Conservation (phyloP, 345 rosid species). For the Hibiscus trionum region DNA sequence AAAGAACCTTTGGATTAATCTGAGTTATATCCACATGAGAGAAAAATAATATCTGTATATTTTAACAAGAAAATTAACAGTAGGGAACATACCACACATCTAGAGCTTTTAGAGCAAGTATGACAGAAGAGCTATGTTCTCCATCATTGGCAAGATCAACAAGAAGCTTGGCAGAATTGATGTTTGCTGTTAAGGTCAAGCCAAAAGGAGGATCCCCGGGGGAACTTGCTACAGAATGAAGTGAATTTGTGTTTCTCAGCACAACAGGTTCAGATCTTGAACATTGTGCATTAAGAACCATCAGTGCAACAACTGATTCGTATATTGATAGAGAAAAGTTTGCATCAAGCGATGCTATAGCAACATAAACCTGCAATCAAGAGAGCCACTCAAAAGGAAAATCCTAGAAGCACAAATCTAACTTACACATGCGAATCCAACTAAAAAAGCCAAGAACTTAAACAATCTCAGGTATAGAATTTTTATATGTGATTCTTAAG, state of each 20-base stretch:
- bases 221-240: slow-evolving; percentile 16
- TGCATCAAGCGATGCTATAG: slow-evolving; percentile 30
- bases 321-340: slow-evolving; percentile 53
- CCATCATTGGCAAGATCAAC: slow-evolving; percentile 65
- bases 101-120: slow-evolving; percentile 35
- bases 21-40: background rate
- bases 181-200: slow-evolving; percentile 41
- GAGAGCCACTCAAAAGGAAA: slow-evolving; percentile 2
- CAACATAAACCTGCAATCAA: slow-evolving; percentile 53
- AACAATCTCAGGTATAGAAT: background rate
- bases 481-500: background rate
- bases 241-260: slow-evolving; percentile 13
- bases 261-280: slow-evolving; percentile 26
- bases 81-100: slow-evolving; percentile 46
- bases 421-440: background rate
- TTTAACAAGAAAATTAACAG: slow-evolving; percentile 8
- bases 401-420: background rate
- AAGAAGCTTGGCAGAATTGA: slow-evolving; percentile 37
- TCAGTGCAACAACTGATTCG: slow-evolving; percentile 41
- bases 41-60: background rate
- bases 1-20: background rate
- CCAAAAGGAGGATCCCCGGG: slow-evolving; percentile 30
- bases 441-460: background rate
- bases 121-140: slow-evolving; percentile 45
- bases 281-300: slow-evolving; percentile 34